Conservation (phyloP, 495 filamentous ascomycete species). For the Aspergillus biplanus region DNA sequence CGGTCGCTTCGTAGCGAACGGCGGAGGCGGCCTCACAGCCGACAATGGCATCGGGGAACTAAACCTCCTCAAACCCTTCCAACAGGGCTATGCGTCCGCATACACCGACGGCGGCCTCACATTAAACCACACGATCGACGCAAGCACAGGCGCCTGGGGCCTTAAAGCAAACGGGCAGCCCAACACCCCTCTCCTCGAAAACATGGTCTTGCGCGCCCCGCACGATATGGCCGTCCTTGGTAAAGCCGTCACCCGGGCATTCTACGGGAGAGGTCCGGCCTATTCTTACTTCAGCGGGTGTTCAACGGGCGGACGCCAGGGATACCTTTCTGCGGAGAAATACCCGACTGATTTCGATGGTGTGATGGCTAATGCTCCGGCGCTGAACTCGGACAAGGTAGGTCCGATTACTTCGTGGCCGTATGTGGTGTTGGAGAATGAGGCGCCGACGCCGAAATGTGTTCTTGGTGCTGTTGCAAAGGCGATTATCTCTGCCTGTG, state of each 20-base stretch:
- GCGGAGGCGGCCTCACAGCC: conserved; percentile 3
- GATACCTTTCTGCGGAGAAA: conserved; percentile 38
- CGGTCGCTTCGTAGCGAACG: not conserved
- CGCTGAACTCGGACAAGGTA: conserved; percentile 21
- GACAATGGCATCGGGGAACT: not conserved
- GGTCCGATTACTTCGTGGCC: not conserved
- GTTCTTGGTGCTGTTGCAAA: not conserved
- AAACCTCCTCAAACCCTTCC: too few relatives aligned
- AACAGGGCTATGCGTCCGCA: not conserved
- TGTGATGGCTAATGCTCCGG: conserved; percentile 53
- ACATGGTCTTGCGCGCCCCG: not conserved
- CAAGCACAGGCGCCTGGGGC: not conserved
- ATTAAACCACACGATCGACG: not conserved
- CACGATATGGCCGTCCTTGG: conserved; percentile 10
- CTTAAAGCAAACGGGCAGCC: not conserved
- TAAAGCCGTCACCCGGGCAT: conserved; percentile 9
- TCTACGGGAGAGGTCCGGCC: conserved; percentile 9
- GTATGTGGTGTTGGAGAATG: not conserved
- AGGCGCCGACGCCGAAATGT: not conserved
- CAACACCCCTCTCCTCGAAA: not conserved
- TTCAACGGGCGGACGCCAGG: conserved; percentile 47
- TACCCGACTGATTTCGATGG: conserved; percentile 58
- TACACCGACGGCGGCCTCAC: not conserved
- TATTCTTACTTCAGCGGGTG: conserved; percentile 49
- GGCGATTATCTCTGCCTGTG: not conserved